Evolutionary conservation across 2,329 filamentous ascomycete species (phyloP).

Genomic region (Proliferodiscus dingleyae): DNA sequence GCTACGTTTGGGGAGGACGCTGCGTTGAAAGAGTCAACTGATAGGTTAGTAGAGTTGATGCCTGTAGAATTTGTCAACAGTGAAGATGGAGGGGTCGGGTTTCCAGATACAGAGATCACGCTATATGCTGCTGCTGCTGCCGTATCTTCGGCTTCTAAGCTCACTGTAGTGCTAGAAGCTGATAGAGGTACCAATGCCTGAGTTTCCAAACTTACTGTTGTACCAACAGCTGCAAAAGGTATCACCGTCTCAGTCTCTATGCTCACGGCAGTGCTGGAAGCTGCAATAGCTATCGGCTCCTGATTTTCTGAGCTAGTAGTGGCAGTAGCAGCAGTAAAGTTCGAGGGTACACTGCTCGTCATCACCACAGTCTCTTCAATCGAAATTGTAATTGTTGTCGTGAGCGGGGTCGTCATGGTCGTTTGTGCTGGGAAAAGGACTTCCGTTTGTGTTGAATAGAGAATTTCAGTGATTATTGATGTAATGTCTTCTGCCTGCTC

Average conservation of each 20-base stretch:
- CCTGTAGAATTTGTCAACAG: not conserved
- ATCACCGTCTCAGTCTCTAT: no score
- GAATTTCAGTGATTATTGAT: no score
- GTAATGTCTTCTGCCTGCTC: no score
- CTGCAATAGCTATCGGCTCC: not conserved
- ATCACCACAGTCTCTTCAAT: not conserved
- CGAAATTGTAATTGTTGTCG: constrained; percentile 1
- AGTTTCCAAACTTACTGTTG: no score
- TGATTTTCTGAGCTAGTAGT: not conserved
- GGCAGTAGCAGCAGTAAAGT: constrained; percentile 3
- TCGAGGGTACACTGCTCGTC: not conserved
- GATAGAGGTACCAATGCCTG: not conserved
- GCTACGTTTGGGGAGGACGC: constrained; percentile 27
- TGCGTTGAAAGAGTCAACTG: constrained; percentile 26
- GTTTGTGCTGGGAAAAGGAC: no score
- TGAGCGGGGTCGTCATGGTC: not conserved
- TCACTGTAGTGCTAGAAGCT: constrained; percentile 13
- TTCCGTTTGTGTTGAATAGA: no score
- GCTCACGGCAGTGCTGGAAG: not conserved
- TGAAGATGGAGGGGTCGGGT: not conserved
- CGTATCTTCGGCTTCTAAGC: not conserved
- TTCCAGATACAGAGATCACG: not conserved
- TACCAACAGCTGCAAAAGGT: no score
- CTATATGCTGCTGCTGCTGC: constrained; percentile 10
- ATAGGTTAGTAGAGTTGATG: not conserved